phyloP scores from a whole-genome alignment of 768 basidiomycete species.

The Boletus fagicola region DNA sequence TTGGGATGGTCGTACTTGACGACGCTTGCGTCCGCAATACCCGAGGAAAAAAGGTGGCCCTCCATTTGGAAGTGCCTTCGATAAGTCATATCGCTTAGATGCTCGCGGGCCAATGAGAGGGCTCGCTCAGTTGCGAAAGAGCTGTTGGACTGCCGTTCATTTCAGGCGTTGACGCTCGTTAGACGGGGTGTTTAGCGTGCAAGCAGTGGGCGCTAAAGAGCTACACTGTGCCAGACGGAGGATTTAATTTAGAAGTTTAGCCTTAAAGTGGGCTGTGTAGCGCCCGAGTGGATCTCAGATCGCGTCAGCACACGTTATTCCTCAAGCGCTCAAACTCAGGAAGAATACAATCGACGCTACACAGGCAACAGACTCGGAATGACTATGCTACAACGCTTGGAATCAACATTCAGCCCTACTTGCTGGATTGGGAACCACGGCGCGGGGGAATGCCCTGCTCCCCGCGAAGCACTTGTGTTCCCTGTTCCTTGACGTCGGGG shows the following conservation, averaged over 20 bases:
- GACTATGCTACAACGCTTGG: background rate
- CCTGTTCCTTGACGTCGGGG: conserved; percentile 50
- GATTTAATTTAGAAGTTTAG: conserved; percentile 20
- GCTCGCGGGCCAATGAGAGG: background rate
- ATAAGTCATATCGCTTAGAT: background rate
- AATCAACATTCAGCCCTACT: conserved; percentile 7
- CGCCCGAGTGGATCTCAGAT: conserved; percentile 24
- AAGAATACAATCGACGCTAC: background rate
- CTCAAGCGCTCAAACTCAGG: background rate
- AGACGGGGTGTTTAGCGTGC: background rate
- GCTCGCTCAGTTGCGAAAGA: background rate
- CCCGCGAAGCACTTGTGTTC: conserved; percentile 52
- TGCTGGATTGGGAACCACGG: conserved; percentile 24
- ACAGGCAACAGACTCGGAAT: background rate
- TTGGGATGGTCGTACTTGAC: background rate
- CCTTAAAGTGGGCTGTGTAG: conserved; percentile 9
- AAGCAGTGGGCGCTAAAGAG: background rate
- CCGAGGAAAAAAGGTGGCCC: background rate
- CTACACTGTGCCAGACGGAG: conserved; percentile 1
- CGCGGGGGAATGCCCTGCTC: conserved; percentile 37
- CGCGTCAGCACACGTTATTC: background rate
- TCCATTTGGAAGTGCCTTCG: background rate
- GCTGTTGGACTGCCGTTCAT: background rate
- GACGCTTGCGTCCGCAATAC: background rate
- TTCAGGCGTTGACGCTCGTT: background rate